A percentile compares a stretch with the other conserved stretches of the same genome.
Evolutionary conservation across 345 rosid genomes (phyloP).

Genomic region (Psidium guajava): DNA sequence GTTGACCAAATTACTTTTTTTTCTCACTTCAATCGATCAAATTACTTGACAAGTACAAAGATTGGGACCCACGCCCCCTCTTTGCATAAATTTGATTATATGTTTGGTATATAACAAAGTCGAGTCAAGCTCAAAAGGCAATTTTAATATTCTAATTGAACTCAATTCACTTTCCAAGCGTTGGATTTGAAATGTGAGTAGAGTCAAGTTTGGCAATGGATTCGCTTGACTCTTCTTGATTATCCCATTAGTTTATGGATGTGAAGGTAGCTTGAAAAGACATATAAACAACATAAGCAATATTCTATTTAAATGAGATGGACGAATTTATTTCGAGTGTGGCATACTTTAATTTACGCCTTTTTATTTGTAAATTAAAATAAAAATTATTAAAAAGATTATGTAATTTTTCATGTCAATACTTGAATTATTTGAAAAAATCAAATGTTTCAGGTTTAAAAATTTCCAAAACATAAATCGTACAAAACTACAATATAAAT

Average conservation of each 20-base stretch:
- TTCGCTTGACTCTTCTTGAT: neutral
- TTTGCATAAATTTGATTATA: neutral
- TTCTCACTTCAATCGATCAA: neutral
- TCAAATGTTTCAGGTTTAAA: neutral
- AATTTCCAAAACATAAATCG: neutral
- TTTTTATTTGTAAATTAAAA: neutral
- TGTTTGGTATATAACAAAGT: neutral
- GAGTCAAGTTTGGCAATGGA: neutral
- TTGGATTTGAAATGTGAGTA: rapidly evolving
- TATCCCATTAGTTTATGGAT: neutral
- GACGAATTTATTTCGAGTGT: rapidly evolving
- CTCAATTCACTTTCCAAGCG: neutral
- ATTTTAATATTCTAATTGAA: neutral
- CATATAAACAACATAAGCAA: neutral
- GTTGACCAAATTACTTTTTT: too few species aligned
- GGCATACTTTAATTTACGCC: rapidly evolving
- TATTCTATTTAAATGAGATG: neutral
- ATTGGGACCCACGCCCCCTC: neutral
- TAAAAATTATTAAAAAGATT: neutral
- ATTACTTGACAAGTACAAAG: neutral
- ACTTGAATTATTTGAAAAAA: neutral
- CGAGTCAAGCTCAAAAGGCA: neutral
- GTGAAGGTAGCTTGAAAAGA: neutral
- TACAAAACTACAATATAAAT: neutral
- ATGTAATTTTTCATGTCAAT: neutral